phyloP scores from a whole-genome alignment of 352 stramenopile genomes.

The Globisporangium rhizosaccharum region DNA sequence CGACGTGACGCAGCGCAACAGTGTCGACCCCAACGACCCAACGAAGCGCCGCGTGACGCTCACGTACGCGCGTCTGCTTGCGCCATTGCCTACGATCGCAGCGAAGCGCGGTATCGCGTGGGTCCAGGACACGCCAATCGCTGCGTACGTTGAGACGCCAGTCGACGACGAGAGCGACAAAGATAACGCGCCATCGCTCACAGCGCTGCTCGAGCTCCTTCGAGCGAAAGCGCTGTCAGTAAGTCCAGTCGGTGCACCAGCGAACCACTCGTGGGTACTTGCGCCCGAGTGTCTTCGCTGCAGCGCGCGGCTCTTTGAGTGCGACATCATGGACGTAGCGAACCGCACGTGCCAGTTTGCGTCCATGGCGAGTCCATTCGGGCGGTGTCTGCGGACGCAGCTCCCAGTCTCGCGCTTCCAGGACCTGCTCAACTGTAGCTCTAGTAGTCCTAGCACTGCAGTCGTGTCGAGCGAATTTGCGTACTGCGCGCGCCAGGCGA shows the following conservation, averaged over 20 bases:
- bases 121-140: constrained; percentile 2
- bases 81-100: constrained; percentile 3
- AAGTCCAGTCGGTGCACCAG: constrained; percentile 1
- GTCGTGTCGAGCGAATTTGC: constrained; percentile 4
- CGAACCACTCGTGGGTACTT: constrained; percentile 13
- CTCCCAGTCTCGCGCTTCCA: constrained; percentile 1
- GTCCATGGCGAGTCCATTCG: constrained; percentile 8
- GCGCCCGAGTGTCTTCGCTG: constrained; percentile 13
- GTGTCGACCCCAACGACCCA: not conserved
- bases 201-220: constrained; percentile 5
- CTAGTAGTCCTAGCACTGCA: not conserved
- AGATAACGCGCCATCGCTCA: not conserved
- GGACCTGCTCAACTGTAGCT: constrained; percentile 1
- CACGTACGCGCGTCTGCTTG: constrained; percentile 9
- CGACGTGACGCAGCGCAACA: constrained; percentile 12
- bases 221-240: constrained; percentile 1
- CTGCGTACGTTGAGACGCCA: constrained; percentile 12
- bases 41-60: constrained; percentile 6
- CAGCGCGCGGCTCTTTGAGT: constrained; percentile 11
- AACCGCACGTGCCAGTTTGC: constrained; percentile 14
- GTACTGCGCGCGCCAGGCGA: constrained; percentile 5
- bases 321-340: constrained; percentile 1
- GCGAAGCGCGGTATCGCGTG: not conserved
- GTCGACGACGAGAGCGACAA: not conserved
- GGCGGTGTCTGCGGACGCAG: constrained; percentile 10